Conservation (phyloP, 805 yeast species). For the Suhomyces canberraensis region DNA sequence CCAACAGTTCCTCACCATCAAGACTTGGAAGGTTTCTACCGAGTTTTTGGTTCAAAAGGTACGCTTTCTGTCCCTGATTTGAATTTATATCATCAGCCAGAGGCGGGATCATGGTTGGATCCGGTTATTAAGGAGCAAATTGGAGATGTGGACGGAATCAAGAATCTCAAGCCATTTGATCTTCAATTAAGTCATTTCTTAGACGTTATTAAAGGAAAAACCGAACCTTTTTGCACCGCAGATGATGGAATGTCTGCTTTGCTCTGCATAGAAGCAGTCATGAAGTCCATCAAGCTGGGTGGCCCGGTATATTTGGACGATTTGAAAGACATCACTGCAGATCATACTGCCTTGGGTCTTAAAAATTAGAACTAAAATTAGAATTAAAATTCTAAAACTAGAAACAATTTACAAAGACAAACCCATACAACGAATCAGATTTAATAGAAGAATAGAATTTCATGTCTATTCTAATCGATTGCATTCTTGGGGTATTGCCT, state of each 20-base stretch:
- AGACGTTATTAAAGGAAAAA: slow-evolving; percentile 26
- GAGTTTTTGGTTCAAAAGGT: slow-evolving; percentile 38
- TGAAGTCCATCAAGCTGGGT: slow-evolving; percentile 29
- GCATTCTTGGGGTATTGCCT: too few species aligned
- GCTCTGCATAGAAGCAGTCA: slow-evolving; percentile 34
- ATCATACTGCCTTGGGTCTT: slow-evolving; percentile 3
- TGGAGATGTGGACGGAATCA: slow-evolving; percentile 6
- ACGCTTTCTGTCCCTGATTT: slow-evolving; percentile 41
- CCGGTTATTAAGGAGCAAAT: slow-evolving; percentile 16
- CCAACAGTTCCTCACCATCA: slow-evolving; percentile 35
- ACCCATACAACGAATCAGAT: too few species aligned
- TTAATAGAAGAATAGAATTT: too few species aligned
- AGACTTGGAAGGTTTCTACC: slow-evolving; percentile 32
- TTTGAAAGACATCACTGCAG: slow-evolving; percentile 8
- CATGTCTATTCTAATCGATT: too few species aligned
- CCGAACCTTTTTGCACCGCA: slow-evolving; percentile 29
- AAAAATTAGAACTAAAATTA: too few species aligned
- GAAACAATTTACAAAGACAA: too few species aligned
- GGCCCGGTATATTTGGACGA: slow-evolving; percentile 20
- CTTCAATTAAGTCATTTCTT: slow-evolving; percentile 39
- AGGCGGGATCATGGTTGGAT: slow-evolving; percentile 26
- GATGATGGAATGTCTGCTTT: slow-evolving; percentile 33
- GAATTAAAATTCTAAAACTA: too few species aligned
- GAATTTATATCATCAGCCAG: slow-evolving; percentile 32
- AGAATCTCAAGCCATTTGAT: slow-evolving; percentile 29